Evolutionary conservation across 2,329 filamentous ascomycete species (phyloP), one percentile per base, ranked within the genome.

Genomic region (Parasarocladium wereldwijsianum): DNA sequence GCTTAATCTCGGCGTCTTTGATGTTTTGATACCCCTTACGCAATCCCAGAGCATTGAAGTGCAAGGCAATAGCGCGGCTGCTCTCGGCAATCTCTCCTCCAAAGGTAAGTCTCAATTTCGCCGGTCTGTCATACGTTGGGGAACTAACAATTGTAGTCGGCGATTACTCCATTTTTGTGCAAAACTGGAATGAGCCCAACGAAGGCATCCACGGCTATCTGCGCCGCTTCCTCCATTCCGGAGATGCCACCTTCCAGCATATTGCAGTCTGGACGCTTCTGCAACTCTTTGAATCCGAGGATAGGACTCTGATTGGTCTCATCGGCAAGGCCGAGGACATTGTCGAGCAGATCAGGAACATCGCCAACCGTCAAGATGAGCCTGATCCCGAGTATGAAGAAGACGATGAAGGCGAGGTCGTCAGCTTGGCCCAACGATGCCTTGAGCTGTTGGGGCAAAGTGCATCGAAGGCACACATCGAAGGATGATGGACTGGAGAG

Each of bases 181-280:
- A 84, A 42, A 83, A 93, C 53, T 98, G 90, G 90, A 76, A 70
- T 12, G 78, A 93, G 44, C 90, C 90, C 2, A 80, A 84, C 37
- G 90, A 85, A 26, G 90, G 90, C 26, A 93, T 98, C 36, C 86
- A 94, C 48, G 90, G 90, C 32, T 98, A 98, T 49, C 67, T 98
- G 20, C 81, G 76, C 43, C 76, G 87, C 32, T 98, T 98, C 64
- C 66, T 98, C 12, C 82, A 81, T 25, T 94, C 85, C 39, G 87
- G 86, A 23, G 90, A 98, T 49, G 76, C 90, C 1, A 98, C 90
- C 0, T 98, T 98, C 64, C 90, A 98, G 55, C 90, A 98, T 51
- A 98, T 98, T 47, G 90, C 90, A 29, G 93, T 96, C 38, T 98
- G 90, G 90, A 98, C 90, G 2, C 60, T 98, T 27, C 69, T 98